Evolutionary conservation across 306 rosid species (phyloP).

Genomic region (Citrullus colocynthis): DNA sequence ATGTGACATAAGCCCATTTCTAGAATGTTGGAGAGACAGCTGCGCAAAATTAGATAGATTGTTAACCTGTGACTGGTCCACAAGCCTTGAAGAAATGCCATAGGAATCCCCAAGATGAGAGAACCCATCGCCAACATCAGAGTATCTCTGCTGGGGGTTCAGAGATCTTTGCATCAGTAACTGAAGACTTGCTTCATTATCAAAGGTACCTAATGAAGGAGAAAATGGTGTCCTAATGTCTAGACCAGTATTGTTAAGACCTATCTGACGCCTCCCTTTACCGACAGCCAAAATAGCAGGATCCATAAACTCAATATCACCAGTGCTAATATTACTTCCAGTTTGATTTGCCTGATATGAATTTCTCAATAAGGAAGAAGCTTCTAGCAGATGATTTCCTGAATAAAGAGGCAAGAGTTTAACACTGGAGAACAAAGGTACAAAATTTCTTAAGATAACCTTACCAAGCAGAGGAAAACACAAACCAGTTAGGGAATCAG

Average conservation of each 20-base stretch:
- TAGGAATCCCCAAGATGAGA: constrained; percentile 60
- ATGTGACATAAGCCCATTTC: constrained; percentile 48
- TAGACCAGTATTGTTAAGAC: constrained; percentile 33
- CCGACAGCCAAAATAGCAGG: constrained; percentile 93
- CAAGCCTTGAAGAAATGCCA: constrained; percentile 59
- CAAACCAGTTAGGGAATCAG: constrained; percentile 61
- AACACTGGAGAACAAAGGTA: background rate
- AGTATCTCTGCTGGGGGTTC: constrained; percentile 56
- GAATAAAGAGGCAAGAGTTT: constrained; percentile 8
- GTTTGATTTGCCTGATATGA: constrained; percentile 39
- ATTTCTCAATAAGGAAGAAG: constrained; percentile 47
- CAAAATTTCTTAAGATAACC: background rate
- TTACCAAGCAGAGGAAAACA: background rate
- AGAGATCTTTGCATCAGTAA: constrained; percentile 74
- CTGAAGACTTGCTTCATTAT: constrained; percentile 68
- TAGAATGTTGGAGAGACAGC: constrained; percentile 57
- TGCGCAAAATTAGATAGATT: constrained; percentile 62
- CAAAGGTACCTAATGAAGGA: constrained; percentile 42
- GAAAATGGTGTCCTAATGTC: constrained; percentile 54
- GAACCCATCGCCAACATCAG: constrained; percentile 43
- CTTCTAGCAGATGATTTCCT: constrained; percentile 53
- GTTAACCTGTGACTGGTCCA: constrained; percentile 53
- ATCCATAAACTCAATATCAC: constrained; percentile 78
- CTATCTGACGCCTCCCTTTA: constrained; percentile 66
- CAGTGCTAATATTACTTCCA: constrained; percentile 39